Percentiles rank a stretch among this genome's conserved stretches.
Conservation (phyloP, 345 rosid genomes). For the Ricinus communis region DNA sequence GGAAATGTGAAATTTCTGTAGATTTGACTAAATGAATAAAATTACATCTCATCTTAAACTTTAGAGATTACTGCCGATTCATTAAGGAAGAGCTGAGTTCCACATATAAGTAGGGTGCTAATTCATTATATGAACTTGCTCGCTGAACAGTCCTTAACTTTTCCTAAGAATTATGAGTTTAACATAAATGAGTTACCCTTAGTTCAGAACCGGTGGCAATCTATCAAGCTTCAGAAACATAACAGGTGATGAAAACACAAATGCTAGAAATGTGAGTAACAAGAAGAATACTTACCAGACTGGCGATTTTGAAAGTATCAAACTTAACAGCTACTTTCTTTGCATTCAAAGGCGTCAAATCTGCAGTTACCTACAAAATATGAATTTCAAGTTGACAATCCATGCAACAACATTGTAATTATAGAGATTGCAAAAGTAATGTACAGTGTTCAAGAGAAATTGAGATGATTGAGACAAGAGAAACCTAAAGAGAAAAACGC, state of each 20-base stretch:
- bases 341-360: constrained; percentile 69
- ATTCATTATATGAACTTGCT: no score
- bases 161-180: no score
- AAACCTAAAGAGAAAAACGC: background rate
- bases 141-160: no score
- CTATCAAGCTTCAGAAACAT: background rate
- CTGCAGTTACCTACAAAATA: constrained; percentile 72
- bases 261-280: background rate
- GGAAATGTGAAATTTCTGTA: background rate
- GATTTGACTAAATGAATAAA: background rate
- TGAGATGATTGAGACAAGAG: no score
- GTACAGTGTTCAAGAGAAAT: background rate
- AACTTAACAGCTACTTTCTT: constrained; percentile 84
- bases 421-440: background rate
- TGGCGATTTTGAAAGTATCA: constrained; percentile 67
- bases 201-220: background rate
- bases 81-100: background rate
- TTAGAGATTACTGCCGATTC: background rate
- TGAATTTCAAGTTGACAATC: constrained; percentile 7
- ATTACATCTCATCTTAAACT: background rate
- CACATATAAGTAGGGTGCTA: no score
- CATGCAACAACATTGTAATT: background rate
- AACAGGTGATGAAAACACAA: background rate
- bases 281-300: constrained; percentile 63
- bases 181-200: no score